Base-by-base conservation (phyloP, 2,329 filamentous ascomycete genomes). In the Cercospora beticola region DNA sequence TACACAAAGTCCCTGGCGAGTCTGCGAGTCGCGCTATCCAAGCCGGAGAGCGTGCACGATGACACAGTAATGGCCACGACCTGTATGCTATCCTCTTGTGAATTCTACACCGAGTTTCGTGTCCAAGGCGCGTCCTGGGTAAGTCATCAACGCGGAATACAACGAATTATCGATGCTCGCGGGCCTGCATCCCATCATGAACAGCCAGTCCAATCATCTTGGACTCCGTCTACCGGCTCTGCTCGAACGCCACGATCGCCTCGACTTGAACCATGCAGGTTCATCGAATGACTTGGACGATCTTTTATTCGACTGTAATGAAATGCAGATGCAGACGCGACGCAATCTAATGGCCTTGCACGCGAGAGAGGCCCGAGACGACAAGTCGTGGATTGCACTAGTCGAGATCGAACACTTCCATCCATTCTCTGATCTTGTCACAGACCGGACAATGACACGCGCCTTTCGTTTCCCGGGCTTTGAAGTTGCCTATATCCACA, bases 101-200 rank as follows among this genome's bases (percentile, higher is more conserved):
- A 75, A 57, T 71, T 77, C 33, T 77, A 71, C 69, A 72, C 72
- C 18, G 70, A 75, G 21, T 74, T 77, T 33, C 64, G 68, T n/a
- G 65, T 72, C 40, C 67, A 71, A 21, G 71, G 70, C 10, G 57
- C 67, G 12, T 71, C 69, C 16, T 77, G 74, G 75, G 61, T 71
- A 40, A 68, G 68, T 57, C 76, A 77, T 43, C 67, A 74, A 8
- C 62, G 70, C 14, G 76, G 76, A 16, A 64, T 70, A 4, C 70
- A 74, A 28, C 70, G 72, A 14, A 68, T 77, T 10, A 61, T 75
- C 30, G 65, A 70, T 9, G 72, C 72, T 14, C 66, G 75, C 56
- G 76, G 75, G 7, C 73, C 76, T 10, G 36, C 67, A 2, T 67
- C 68, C 68, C 1, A 63, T 67, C 2, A 12, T 77, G 21, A 59